Evolutionary conservation across 345 rosid genomes (phyloP).

Genomic region (Syzygium jambos): DNA sequence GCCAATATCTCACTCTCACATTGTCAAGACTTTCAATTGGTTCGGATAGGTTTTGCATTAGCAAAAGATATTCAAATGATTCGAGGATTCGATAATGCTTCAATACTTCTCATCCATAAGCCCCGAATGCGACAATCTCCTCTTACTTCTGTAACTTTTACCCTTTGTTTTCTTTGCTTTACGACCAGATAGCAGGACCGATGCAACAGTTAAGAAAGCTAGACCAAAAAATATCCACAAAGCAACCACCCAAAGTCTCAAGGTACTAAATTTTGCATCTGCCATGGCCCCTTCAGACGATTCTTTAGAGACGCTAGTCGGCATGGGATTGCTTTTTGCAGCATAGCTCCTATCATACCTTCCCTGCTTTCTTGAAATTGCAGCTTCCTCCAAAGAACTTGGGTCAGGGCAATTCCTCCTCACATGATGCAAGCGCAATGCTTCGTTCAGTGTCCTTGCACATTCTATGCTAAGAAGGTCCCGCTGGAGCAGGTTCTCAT

Average conservation of each 20-base stretch:
- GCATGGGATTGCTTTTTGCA: conserved; percentile 16
- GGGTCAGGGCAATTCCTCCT: conserved; percentile 62
- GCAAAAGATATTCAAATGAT: background rate
- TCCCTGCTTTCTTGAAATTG: conserved; percentile 36
- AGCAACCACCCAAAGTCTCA: conserved; percentile 62
- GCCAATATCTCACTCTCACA: background rate
- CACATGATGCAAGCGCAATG: conserved; percentile 69
- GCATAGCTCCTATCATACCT: conserved; percentile 7
- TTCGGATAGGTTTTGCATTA: background rate
- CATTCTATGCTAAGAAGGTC: conserved; percentile 95
- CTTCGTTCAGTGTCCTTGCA: conserved; percentile 70
- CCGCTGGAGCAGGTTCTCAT: conserved; percentile 35
- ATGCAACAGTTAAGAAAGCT: conserved; percentile 57
- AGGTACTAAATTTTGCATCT: conserved; percentile 50
- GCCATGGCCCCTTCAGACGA: conserved; percentile 13
- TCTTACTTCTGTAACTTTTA: conserved; percentile 54
- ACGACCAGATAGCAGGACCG: conserved; percentile 45
- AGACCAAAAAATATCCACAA: conserved; percentile 69
- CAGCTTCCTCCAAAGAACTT: conserved; percentile 15
- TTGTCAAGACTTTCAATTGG: background rate
- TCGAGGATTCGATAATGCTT: conserved; percentile 22
- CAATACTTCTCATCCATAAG: conserved; percentile 31
- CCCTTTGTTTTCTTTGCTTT: conserved; percentile 50
- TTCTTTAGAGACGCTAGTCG: conserved; percentile 8
- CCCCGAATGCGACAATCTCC: conserved; percentile 43